These are phyloP conservation scores for Penstemon davidsonii DNA, from an alignment of 257 asterid species.

Conservation along the genomic window DNA sequence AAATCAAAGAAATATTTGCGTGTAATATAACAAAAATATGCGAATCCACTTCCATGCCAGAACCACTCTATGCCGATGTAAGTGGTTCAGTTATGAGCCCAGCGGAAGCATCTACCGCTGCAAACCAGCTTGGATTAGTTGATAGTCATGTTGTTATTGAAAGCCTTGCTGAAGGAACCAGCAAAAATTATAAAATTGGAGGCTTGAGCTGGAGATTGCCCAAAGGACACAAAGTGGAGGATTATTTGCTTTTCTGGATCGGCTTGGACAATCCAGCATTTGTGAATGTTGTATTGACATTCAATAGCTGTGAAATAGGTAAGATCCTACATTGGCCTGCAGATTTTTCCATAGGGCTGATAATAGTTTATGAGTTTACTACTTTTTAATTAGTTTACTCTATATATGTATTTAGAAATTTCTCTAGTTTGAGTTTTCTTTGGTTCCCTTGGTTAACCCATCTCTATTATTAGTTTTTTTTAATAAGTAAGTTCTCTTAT, in stretches of 20 bases:
- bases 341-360: conserved; percentile 1
- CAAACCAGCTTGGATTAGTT: conserved; percentile 29
- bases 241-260: conserved; percentile 76
- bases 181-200: conserved; percentile 47
- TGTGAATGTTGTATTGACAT: conserved; percentile 66
- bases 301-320: conserved; percentile 85
- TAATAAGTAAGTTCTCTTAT: background rate
- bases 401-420: background rate
- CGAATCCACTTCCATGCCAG: conserved; percentile 39
- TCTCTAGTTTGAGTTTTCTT: conserved; percentile 8
- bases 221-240: conserved; percentile 68
- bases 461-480: background rate
- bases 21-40: conserved; percentile 26
- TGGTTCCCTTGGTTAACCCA: background rate
- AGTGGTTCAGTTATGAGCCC: conserved; percentile 58
- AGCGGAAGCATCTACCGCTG: conserved; percentile 33
- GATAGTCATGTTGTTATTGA: conserved; percentile 33
- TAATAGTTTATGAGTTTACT: background rate
- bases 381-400: background rate
- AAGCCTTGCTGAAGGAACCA: conserved; percentile 34
- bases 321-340: conserved; percentile 23
- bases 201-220: conserved; percentile 86
- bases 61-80: conserved; percentile 57
- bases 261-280: conserved; percentile 79
- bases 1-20: conserved; percentile 43